Percentiles rank a stretch among this genome's conserved stretches.
phyloP scores from a whole-genome alignment of 768 basidiomycete genomes.

The Macrolepiota dolichaula region DNA sequence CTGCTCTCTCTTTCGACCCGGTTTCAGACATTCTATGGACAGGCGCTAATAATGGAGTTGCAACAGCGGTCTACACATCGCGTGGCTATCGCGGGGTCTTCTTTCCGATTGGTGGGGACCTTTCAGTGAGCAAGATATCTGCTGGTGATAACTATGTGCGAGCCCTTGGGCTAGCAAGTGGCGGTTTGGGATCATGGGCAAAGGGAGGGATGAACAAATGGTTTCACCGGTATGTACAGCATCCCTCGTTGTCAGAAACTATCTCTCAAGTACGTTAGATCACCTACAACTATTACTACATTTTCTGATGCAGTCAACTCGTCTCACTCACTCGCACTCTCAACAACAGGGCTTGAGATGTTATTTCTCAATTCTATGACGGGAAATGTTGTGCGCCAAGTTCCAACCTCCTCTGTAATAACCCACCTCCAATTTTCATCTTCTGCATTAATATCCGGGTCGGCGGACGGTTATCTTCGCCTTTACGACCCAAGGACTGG shows the following conservation, averaged over 20 bases:
- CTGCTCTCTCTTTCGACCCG: conserved; percentile 85
- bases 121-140: conserved; percentile 69
- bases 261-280: conserved; percentile 18
- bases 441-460: conserved; percentile 63
- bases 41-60: conserved; percentile 67
- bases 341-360: conserved; percentile 59
- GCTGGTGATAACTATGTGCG: conserved; percentile 79
- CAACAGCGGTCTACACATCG: conserved; percentile 65
- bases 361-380: conserved; percentile 72
- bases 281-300: conserved; percentile 30
- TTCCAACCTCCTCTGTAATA: conserved; percentile 51
- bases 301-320: conserved; percentile 48
- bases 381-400: conserved; percentile 59
- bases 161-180: conserved; percentile 54
- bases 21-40: conserved; percentile 89
- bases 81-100: conserved; percentile 66
- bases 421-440: conserved; percentile 67
- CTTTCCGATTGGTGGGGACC: conserved; percentile 67
- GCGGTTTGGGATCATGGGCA: conserved; percentile 74
- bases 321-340: conserved; percentile 56
- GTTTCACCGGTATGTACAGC: conserved; percentile 58
- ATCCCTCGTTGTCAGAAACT: not conserved
- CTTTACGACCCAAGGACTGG: conserved; percentile 69
- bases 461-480: conserved; percentile 70
- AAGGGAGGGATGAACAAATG: conserved; percentile 87